Conservation (phyloP, 108 stramenopile genomes). For the Cyclotella choctawhatcheeana region DNA sequence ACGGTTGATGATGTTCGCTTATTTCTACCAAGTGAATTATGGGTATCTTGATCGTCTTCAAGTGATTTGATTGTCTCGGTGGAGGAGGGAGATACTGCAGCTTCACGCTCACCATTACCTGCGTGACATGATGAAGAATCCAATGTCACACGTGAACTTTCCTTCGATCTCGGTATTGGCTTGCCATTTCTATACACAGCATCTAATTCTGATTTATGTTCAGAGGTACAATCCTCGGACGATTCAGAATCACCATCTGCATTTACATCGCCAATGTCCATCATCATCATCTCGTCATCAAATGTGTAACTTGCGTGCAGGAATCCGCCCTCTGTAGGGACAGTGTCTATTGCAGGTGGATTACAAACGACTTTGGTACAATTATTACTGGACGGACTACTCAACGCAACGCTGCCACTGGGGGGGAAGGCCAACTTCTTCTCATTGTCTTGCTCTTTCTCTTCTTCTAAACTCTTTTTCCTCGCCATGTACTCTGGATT, state of each 20-base stretch:
- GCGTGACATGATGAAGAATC: not conserved
- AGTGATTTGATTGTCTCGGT: not conserved
- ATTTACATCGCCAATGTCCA: too few relatives aligned
- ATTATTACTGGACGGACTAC: too few relatives aligned
- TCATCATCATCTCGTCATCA: not conserved
- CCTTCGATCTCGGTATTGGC: not conserved
- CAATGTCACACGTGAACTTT: not conserved
- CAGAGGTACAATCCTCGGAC: not conserved
- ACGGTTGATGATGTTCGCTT: not conserved
- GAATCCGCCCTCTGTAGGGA: not conserved
- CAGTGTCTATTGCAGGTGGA: too few relatives aligned
- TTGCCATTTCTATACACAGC: not conserved
- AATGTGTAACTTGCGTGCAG: not conserved
- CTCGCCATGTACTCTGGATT: not conserved
- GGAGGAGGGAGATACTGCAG: constrained; percentile 1
- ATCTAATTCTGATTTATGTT: not conserved
- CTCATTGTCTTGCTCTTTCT: too few relatives aligned
- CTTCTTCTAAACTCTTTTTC: not conserved
- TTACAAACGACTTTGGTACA: too few relatives aligned
- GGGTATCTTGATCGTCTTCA: not conserved
- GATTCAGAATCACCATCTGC: too few relatives aligned
- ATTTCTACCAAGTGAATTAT: not conserved
- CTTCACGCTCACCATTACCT: too few relatives aligned
- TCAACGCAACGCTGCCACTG: too few relatives aligned
- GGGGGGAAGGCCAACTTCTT: too few relatives aligned